Conservation (phyloP, 148 eudicot species). For the Rhododendron mucronatum region DNA sequence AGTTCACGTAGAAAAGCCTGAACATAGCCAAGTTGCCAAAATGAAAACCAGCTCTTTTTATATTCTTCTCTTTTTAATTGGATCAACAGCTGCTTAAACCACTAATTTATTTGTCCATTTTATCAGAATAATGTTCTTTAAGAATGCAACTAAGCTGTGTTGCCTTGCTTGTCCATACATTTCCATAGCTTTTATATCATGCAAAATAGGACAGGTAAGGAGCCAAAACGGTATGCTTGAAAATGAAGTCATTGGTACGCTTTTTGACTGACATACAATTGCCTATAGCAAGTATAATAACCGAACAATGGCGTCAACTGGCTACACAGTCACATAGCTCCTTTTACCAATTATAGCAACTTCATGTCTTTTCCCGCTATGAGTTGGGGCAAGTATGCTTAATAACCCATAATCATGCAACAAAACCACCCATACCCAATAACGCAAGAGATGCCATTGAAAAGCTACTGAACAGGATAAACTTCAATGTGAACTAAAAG, state of each 20-base stretch:
- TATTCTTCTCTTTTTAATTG: background rate
- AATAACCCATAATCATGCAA: background rate
- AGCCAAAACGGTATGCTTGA: background rate
- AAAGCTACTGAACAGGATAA: background rate
- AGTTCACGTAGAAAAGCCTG: background rate
- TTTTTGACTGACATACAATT: background rate
- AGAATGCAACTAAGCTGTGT: background rate
- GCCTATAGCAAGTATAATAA: background rate
- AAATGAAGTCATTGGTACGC: background rate
- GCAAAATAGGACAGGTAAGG: background rate
- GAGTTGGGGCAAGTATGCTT: background rate
- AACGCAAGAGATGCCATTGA: background rate
- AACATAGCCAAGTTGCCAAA: background rate
- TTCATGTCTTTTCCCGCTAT: background rate
- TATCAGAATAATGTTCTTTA: background rate
- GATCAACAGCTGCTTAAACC: background rate
- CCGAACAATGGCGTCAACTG: background rate
- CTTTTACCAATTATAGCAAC: background rate
- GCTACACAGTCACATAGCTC: background rate
- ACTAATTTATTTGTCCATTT: background rate
- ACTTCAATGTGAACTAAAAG: background rate
- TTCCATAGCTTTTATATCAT: background rate
- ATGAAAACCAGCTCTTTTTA: background rate
- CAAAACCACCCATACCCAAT: background rate
- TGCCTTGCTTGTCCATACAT: background rate